Evolutionary conservation across 495 filamentous ascomycete species (phyloP).

Genomic region (Aspergillus hancockii): DNA sequence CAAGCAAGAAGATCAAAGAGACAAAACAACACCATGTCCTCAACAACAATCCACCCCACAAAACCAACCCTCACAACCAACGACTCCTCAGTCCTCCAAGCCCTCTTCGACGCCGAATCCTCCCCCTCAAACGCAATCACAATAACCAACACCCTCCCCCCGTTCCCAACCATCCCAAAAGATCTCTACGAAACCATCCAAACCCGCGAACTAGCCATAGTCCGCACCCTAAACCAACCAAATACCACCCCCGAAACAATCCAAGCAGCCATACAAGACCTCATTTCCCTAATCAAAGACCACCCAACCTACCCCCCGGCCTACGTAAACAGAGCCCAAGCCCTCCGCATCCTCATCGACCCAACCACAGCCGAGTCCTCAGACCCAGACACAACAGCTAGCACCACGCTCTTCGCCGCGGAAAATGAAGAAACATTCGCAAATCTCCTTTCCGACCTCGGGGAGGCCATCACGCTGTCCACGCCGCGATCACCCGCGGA

Average conservation of each 20-base stretch:
- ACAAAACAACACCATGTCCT: slow-evolving; percentile 15
- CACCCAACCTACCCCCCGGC: slow-evolving; percentile 72
- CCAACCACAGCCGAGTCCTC: slow-evolving; percentile 12
- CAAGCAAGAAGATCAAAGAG: neutral
- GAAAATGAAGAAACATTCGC: slow-evolving; percentile 27
- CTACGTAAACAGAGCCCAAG: slow-evolving; percentile 77
- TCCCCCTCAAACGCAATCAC: slow-evolving; percentile 54
- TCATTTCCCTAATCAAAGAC: slow-evolving; percentile 56
- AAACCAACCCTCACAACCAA: slow-evolving; percentile 60
- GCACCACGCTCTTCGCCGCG: slow-evolving; percentile 25
- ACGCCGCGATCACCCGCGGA: slow-evolving; percentile 51
- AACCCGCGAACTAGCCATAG: slow-evolving; percentile 31
- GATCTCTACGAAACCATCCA: slow-evolving; percentile 25
- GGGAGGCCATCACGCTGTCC: slow-evolving; percentile 66
- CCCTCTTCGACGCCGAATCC: slow-evolving; percentile 79
- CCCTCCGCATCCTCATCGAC: slow-evolving; percentile 54
- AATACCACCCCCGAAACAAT: slow-evolving; percentile 24
- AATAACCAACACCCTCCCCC: slow-evolving; percentile 59
- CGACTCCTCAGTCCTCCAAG: slow-evolving; percentile 71
- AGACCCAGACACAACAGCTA: neutral
- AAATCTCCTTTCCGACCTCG: slow-evolving; percentile 60
- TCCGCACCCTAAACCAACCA: slow-evolving; percentile 29
- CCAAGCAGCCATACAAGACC: slow-evolving; percentile 32
- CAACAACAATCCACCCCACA: slow-evolving; percentile 44
- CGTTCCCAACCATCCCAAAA: slow-evolving; percentile 50